These are phyloP conservation scores for Saccharomyces hybrid DNA, from an alignment of 1,139 yeast species.

Conservation along the genomic window DNA sequence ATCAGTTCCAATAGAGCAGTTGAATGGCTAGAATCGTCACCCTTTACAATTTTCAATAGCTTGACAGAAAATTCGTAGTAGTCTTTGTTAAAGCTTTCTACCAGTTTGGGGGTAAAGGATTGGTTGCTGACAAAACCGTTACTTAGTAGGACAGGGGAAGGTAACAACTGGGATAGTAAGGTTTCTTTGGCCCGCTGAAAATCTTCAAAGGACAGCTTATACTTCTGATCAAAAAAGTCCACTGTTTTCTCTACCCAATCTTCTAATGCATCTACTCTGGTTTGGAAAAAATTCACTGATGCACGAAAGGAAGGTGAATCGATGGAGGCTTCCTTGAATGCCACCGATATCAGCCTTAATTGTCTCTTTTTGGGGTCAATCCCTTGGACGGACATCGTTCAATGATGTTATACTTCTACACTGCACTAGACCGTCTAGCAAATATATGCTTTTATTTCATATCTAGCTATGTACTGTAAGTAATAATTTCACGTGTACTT, in stretches of 20 bases:
- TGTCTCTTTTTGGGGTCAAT: constrained; percentile 11
- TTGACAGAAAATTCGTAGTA: constrained; percentile 33
- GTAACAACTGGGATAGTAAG: constrained; percentile 46
- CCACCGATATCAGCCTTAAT: constrained; percentile 63
- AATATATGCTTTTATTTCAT: neutral
- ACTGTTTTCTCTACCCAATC: constrained; percentile 60
- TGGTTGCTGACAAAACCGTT: constrained; percentile 62
- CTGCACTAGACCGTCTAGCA: neutral
- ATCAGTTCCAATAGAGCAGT: constrained; percentile 21
- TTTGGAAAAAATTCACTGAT: constrained; percentile 55
- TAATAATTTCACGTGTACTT: constrained; percentile 4
- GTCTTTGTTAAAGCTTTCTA: constrained; percentile 53
- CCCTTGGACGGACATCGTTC: constrained; percentile 1
- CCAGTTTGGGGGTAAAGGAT: constrained; percentile 58
- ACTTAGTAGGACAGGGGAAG: constrained; percentile 47
- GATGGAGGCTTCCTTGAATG: constrained; percentile 82
- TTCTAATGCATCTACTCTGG: constrained; percentile 61
- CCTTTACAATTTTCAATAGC: constrained; percentile 17
- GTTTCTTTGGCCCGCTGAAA: constrained; percentile 44
- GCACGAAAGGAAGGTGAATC: constrained; percentile 93
- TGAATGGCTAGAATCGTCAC: constrained; percentile 21
- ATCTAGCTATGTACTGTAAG: neutral
- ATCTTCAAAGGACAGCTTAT: constrained; percentile 48
- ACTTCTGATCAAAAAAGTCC: constrained; percentile 42
- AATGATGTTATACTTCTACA: neutral